These are phyloP conservation scores for Scedosporium boydii DNA, from an alignment of 2,329 filamentous ascomycete genomes.

Conservation along the genomic window DNA sequence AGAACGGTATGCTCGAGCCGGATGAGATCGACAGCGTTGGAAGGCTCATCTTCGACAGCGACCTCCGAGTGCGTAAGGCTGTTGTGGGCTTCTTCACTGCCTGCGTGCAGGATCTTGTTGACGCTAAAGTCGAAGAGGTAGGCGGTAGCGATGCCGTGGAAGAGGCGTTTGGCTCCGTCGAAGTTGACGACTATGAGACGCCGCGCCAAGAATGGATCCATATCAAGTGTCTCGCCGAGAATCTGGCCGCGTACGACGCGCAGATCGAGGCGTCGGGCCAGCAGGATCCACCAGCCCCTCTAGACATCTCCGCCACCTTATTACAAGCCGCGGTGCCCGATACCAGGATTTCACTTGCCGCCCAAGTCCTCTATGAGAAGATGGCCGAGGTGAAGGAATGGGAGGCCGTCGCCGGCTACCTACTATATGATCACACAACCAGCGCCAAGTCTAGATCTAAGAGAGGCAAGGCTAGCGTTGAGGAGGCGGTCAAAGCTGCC, in stretches of 20 bases:
- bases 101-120: constrained; percentile 73
- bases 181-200: constrained; percentile 67
- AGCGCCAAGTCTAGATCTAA: constrained; percentile 37
- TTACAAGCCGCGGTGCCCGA: constrained; percentile 59
- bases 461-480: constrained; percentile 44
- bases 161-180: constrained; percentile 60
- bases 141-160: constrained; percentile 69
- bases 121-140: constrained; percentile 71
- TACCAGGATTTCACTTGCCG: constrained; percentile 76
- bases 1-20: constrained; percentile 79
- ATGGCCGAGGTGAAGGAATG: constrained; percentile 75
- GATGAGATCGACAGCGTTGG: constrained; percentile 85
- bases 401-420: constrained; percentile 81
- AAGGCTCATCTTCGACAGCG: constrained; percentile 79
- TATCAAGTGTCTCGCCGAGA: constrained; percentile 81
- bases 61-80: constrained; percentile 75
- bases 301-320: constrained; percentile 43
- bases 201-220: constrained; percentile 81
- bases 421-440: constrained; percentile 82
- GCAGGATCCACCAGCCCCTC: constrained; percentile 30
- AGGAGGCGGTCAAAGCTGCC: constrained; percentile 57
- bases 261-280: constrained; percentile 51
- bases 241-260: constrained; percentile 70
- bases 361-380: constrained; percentile 75
- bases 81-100: constrained; percentile 86